A percentile compares a stretch with the other conserved stretches of the same genome.
Conservation (phyloP, 306 rosid species). For the Crotalaria pallida region DNA sequence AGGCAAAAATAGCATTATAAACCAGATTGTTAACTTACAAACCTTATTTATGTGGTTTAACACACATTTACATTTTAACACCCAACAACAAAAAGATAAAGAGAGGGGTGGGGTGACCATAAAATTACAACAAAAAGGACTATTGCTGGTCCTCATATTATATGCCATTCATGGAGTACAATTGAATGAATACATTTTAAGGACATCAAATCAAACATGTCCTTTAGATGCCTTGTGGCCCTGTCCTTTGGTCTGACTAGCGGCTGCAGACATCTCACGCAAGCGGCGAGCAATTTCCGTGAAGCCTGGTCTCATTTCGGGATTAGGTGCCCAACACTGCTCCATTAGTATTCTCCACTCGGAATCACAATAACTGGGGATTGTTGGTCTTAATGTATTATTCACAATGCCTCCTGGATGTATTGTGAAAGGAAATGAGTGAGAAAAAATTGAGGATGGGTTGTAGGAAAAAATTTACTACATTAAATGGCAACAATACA, state of each 20-base stretch:
- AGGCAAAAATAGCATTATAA: slow-evolving; percentile 1
- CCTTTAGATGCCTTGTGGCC: slow-evolving; percentile 32
- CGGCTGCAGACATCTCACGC: slow-evolving; percentile 63
- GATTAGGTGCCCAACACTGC: slow-evolving; percentile 90
- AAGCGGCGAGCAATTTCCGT: slow-evolving; percentile 66
- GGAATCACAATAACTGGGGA: slow-evolving; percentile 58
- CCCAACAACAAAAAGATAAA: not conserved
- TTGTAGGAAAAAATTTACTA: not conserved
- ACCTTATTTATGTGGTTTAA: slow-evolving; percentile 14
- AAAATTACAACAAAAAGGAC: slow-evolving; percentile 25
- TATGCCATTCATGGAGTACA: not conserved
- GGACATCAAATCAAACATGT: slow-evolving; percentile 2
- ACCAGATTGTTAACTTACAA: slow-evolving; percentile 10
- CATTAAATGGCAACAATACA: not conserved
- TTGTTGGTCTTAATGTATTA: slow-evolving; percentile 70
- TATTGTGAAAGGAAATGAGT: not conserved
- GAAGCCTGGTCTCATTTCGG: slow-evolving; percentile 65
- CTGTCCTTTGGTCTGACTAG: slow-evolving; percentile 46
- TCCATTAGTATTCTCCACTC: slow-evolving; percentile 89
- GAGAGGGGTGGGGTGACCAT: not conserved
- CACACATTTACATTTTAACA: slow-evolving; percentile 24
- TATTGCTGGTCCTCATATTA: slow-evolving; percentile 14
- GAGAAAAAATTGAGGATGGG: not conserved
- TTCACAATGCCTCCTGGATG: slow-evolving; percentile 82
- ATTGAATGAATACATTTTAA: slow-evolving; percentile 20